Base-by-base conservation (phyloP, 805 yeast species). In the Wickerhamomyces kurtzmanii region DNA sequence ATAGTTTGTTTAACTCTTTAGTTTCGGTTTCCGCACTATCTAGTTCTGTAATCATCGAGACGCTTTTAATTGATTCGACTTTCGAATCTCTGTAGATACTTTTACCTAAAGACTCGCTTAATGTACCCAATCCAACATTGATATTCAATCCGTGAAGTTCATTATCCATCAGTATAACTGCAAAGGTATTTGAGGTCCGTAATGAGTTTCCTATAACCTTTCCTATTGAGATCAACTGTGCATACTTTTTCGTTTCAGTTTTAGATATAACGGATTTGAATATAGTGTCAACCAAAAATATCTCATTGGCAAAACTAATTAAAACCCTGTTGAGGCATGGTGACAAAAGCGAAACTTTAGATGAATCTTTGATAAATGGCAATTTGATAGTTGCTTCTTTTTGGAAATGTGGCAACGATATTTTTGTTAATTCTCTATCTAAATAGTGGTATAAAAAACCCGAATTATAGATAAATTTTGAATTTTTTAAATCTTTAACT, bases 71-170 rank as follows among this genome's bases (percentile, higher is more conserved):
- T 28, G 20, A 16, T 33, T 30, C 22, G 34, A 33, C 11, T 31
- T 36, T 3, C 27, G 29, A 9, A 24, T 26, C n/a, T n/a, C n/a
- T n/a, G n/a, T n/a, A n/a, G n/a, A n/a, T 57, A 21, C 77, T 69
- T 43, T 74, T 79, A 16, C 87, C 87, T 17, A 83, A 47, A 9
- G 82, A 71, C 40, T 81, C 86, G 33, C 71, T 68, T 33, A 83
- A 59, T 28, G 68, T 70, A 41, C 83, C 82, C 20, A 69, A 54
- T 5, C 91, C 93, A 20, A 75, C 71, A 34, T 76, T 71, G 21
- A 77, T 47, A 20, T 54, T 53, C 8, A 55, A 21, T 8, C 49
- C 59, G 6, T 43, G 36, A 7, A 53, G 24, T 17, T 43, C 53
- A 7, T 32, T 12, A 6, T 40, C 45, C 21, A 31, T 33, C 12